Percentiles rank a stretch among this genome's conserved stretches.
These are phyloP conservation scores for Austroboletus eburneus DNA, from an alignment of 768 basidiomycete species.

Conservation along the genomic window DNA sequence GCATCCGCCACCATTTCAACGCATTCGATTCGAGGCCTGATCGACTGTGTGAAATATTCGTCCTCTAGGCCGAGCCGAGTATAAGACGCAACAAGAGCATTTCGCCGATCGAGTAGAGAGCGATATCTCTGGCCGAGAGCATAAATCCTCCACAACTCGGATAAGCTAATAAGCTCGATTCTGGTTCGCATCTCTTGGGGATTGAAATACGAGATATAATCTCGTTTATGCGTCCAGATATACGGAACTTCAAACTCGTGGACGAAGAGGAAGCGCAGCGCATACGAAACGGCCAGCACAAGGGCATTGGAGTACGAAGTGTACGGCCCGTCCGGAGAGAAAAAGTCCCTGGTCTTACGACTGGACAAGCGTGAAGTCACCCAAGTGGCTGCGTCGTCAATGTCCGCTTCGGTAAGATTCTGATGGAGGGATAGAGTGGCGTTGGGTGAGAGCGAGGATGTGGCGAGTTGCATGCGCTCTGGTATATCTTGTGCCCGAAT, in stretches of 20 bases:
- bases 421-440: conserved; percentile 58
- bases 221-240: conserved; percentile 90
- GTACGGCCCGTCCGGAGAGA: conserved; percentile 58
- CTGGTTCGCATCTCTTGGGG: conserved; percentile 56
- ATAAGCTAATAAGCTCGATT: conserved; percentile 65
- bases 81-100: conserved; percentile 61
- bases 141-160: conserved; percentile 91
- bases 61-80: conserved; percentile 64
- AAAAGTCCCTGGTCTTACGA: conserved; percentile 68
- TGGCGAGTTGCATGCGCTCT: conserved; percentile 91
- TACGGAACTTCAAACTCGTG: conserved; percentile 93
- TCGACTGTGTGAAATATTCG: conserved; percentile 69
- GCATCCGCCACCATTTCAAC: conserved; percentile 90
- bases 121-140: conserved; percentile 87
- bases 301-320: conserved; percentile 61
- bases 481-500: conserved; percentile 90
- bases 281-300: conserved; percentile 73
- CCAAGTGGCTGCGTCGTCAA: conserved; percentile 84
- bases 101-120: conserved; percentile 73
- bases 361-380: conserved; percentile 75
- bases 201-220: conserved; percentile 84
- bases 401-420: conserved; percentile 65
- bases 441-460: conserved; percentile 71
- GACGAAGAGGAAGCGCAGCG: conserved; percentile 79
- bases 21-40: conserved; percentile 64